A percentile compares a stretch with the other conserved stretches of the same genome.
Conservation (phyloP, 805 yeast genomes). For the Scheffersomyces amazonensis region DNA sequence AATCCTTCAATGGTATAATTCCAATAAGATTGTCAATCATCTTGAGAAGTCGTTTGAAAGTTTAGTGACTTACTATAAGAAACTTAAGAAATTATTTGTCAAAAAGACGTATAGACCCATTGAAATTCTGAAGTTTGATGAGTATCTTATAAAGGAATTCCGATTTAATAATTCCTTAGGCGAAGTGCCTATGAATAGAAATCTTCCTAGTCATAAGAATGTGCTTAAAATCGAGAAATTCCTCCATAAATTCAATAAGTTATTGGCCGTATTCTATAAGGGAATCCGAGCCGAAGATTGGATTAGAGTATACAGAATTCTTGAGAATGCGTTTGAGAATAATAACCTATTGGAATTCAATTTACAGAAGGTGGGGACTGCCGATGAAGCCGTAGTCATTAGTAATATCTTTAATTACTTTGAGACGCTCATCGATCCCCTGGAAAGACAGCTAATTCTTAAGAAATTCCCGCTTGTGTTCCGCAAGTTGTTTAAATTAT, state of each 20-base stretch:
- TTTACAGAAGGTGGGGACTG: slow-evolving; percentile 32
- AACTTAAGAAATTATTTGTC: slow-evolving; percentile 65
- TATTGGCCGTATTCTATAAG: slow-evolving; percentile 55
- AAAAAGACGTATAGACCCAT: slow-evolving; percentile 68
- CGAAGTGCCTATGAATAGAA: slow-evolving; percentile 47
- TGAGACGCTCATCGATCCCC: slow-evolving; percentile 51
- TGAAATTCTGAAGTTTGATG: slow-evolving; percentile 38
- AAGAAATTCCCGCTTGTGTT: slow-evolving; percentile 67
- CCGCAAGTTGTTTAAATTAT: slow-evolving; percentile 61
- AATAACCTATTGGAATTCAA: slow-evolving; percentile 57
- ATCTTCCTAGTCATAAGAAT: slow-evolving; percentile 44
- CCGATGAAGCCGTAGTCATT: slow-evolving; percentile 57
- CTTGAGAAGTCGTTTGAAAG: slow-evolving; percentile 36
- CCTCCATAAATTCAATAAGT: slow-evolving; percentile 59
- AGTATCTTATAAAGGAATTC: slow-evolving; percentile 37
- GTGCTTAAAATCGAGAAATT: slow-evolving; percentile 55
- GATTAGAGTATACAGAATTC: slow-evolving; percentile 68
- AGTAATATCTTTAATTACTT: slow-evolving; percentile 73
- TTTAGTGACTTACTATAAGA: slow-evolving; percentile 52
- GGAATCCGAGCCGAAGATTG: slow-evolving; percentile 69
- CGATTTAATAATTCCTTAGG: slow-evolving; percentile 37
- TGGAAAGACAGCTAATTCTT: slow-evolving; percentile 32
- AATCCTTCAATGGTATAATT: slow-evolving; percentile 47
- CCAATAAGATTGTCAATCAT: slow-evolving; percentile 33
- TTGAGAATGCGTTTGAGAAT: slow-evolving; percentile 67